Evolutionary conservation across 1,284 basidiomycete genomes (phyloP).

Genomic region (Cronartium ribicola): DNA sequence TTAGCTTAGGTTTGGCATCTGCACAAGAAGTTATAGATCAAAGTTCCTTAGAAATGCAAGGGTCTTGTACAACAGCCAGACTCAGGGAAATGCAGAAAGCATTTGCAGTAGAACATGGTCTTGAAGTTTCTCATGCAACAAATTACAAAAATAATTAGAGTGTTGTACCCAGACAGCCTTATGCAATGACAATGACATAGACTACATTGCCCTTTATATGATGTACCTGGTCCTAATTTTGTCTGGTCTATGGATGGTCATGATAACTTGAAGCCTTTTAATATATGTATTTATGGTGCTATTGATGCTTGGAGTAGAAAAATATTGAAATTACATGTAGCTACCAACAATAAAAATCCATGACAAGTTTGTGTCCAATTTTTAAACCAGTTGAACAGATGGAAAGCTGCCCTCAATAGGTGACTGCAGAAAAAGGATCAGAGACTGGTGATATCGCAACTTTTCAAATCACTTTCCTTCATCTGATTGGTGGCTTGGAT

Average conservation of each 20-base stretch:
- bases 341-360: neutral
- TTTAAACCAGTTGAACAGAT: slow-evolving; percentile 2
- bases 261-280: slow-evolving; percentile 9
- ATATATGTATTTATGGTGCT: slow-evolving; percentile 14
- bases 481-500: neutral
- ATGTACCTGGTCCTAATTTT: neutral
- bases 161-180: neutral
- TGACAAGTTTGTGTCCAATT: neutral
- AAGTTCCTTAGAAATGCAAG: neutral
- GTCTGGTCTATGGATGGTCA: slow-evolving; percentile 13
- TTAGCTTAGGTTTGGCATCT: neutral
- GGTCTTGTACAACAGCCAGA: neutral
- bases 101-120: neutral
- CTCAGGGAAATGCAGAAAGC: neutral
- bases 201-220: neutral
- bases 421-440: slow-evolving; percentile 18
- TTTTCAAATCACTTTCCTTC: slow-evolving; percentile 11
- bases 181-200: neutral
- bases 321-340: slow-evolving; percentile 6
- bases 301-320: slow-evolving; percentile 8
- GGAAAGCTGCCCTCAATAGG: slow-evolving; percentile 1
- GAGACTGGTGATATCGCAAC: slow-evolving; percentile 5
- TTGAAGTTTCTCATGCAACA: neutral
- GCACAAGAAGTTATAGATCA: neutral
- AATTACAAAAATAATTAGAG: neutral